Evolutionary conservation across 495 filamentous ascomycete species (phyloP), one percentile per base, ranked within the genome.

Genomic region (Durotheca rogersii): DNA sequence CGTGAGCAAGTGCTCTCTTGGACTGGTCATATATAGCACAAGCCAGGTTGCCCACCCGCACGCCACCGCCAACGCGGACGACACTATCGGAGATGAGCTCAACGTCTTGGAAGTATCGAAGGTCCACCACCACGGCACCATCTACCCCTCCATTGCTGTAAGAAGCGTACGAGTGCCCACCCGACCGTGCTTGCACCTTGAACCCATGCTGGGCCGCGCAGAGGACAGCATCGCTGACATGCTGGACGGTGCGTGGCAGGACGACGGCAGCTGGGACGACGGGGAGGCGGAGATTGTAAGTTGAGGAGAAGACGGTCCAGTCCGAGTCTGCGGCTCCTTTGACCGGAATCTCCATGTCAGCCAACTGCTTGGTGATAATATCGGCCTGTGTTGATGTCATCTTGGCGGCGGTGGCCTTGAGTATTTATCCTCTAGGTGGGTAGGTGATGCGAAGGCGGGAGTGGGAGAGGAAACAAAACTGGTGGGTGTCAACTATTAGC

Each of bases 91-190:
- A 38, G 41, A 82, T 69, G 2, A 51, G 32, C 1, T 15, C 6
- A 33, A 65, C 31, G 37, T 17, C 20, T 39, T 72, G 55, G 47
- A 81, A 67, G 1, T 67, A 61, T 45, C 75, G 63, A 40, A 83
- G 66, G 42, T 79, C 70, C 23, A 84, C 66, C 29, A 81, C 69
- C 47, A 82, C 60, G 23, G 66, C 64, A 7, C 78, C 79, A 61
- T 79, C 56, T 19, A 64, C 43, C 0, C 77, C 74, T 30, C 78
- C 76, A 37, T 62, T 62, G 15, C 72, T 69, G 56, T 78, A 78
- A 3, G 80, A 82, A 1, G 73, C 82, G 63, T 86, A 88, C n/a
- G 79, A 84, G 55, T 89, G 87, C 1, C 87, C 87, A 20, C 87
- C 86, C 18, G 76, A 77, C 54, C 76, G 77, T 21, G 84, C 70